These are phyloP conservation scores for Saccharomycopsis fodiens DNA, from an alignment of 805 yeast species.

Conservation along the genomic window DNA sequence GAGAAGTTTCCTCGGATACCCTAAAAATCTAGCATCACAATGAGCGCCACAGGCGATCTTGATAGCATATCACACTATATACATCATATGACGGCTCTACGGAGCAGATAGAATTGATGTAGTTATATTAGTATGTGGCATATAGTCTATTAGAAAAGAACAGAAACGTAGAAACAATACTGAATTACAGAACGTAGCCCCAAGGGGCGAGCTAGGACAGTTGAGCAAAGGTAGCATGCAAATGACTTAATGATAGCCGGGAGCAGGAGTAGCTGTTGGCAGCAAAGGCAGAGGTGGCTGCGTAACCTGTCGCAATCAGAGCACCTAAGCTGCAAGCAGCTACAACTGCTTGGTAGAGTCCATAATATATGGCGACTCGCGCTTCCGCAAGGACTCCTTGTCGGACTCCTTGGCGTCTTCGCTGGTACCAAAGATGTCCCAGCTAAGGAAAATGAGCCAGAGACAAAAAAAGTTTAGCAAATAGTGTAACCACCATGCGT, in stretches of 20 bases:
- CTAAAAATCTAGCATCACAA: not conserved
- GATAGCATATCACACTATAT: not conserved
- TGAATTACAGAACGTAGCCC: too few species aligned
- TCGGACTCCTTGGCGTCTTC: not conserved
- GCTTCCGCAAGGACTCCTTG: not conserved
- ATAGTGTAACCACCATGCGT: conserved; percentile 81
- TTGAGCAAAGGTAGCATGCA: too few species aligned
- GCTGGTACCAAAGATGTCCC: conserved; percentile 17
- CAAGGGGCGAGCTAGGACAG: too few species aligned
- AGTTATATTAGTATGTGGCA: not conserved
- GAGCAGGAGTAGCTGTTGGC: too few species aligned
- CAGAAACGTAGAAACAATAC: not conserved
- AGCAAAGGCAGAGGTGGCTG: too few species aligned
- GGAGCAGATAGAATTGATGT: not conserved
- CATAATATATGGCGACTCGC: not conserved
- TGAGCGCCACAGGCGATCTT: too few species aligned
- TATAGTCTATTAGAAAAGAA: not conserved
- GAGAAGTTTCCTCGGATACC: conserved; percentile 19
- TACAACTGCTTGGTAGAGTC: not conserved
- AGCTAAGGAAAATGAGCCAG: conserved; percentile 33
- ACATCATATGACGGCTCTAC: not conserved
- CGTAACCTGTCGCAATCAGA: too few species aligned
- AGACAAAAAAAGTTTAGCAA: conserved; percentile 59
- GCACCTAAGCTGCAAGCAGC: too few species aligned
- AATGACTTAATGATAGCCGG: too few species aligned